Evolutionary conservation across 1,139 yeast species (phyloP), one percentile per base, ranked within the genome.

Genomic region (Kluyveromyces marxianus): DNA sequence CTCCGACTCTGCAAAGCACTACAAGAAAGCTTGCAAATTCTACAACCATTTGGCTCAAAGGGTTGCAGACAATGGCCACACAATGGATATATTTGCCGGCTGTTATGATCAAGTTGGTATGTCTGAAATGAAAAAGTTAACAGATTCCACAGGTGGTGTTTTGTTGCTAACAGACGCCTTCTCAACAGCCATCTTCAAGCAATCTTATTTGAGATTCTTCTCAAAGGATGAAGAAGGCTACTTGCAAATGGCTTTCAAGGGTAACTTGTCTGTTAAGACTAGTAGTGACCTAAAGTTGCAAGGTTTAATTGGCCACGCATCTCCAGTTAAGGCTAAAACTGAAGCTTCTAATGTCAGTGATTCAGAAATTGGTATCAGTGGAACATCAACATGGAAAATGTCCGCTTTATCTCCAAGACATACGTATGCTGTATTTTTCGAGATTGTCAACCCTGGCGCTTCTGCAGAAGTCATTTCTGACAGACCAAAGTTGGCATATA

Each of bases 91-190:
- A 44, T 90, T 89, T 69, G 97, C 96, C 35, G 98, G 98, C 50
- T 89, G 97, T 69, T 90, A 89, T 65, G 99, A 92, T 69, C 98
- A 92, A 73, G 86, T 90, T 54, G 99, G 99, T 65, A 83, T 92
- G 77, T 83, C 85, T 57, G 99, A 92, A 71, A 92, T 92, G 97
- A 87, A 88, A 68, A 76, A 85, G 50, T 72, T 94, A 58, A 77
- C 95, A 50, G 87, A 88, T 69, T 74, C 79, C 57, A 92, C 97
- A 29, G 98, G 98, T 58, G 99, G 99, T 68, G 85, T 86, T 33
- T 73, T 94, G 62, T 79, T 92, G 47, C 77, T 92, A 57, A 77
- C 96, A 1, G 99, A 92, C 72, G 94, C 97, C 5, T 94, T 94
- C 71, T 89, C 96, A 38, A 92, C 98, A 5, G 84, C 97, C 3